These are phyloP conservation scores for Fusarium foetens DNA, from an alignment of 2,329 filamentous ascomycete genomes.

Conservation along the genomic window DNA sequence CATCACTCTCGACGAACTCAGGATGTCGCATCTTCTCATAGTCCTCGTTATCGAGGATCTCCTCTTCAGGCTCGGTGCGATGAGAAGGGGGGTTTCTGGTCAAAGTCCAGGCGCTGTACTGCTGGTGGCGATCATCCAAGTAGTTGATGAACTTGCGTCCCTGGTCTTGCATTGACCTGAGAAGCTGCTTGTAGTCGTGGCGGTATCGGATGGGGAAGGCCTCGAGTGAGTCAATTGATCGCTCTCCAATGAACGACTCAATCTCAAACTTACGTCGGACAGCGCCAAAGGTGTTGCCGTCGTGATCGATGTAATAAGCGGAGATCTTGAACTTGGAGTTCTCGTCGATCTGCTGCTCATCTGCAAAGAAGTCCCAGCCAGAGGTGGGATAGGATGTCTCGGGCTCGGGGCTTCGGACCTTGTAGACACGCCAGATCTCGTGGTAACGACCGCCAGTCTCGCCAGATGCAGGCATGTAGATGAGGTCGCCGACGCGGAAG, in stretches of 20 bases:
- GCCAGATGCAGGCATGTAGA: slow-evolving; percentile 52
- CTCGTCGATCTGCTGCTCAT: slow-evolving; percentile 46
- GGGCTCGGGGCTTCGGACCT: slow-evolving; percentile 45
- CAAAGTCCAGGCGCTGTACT: slow-evolving; percentile 56
- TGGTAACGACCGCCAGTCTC: slow-evolving; percentile 52
- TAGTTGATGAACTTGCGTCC: slow-evolving; percentile 49
- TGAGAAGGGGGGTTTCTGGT: slow-evolving; percentile 50
- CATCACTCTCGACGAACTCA: slow-evolving; percentile 55
- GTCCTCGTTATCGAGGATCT: slow-evolving; percentile 47
- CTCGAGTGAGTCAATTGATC: slow-evolving; percentile 51
- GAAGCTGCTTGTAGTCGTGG: slow-evolving; percentile 49
- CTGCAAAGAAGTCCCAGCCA: slow-evolving; percentile 51
- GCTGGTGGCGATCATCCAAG: slow-evolving; percentile 51
- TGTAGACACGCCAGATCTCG: slow-evolving; percentile 53
- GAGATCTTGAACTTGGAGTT: slow-evolving; percentile 50
- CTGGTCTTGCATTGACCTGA: slow-evolving; percentile 47
- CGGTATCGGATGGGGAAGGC: slow-evolving; percentile 54
- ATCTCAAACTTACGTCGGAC: slow-evolving; percentile 53
- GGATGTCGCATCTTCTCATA: slow-evolving; percentile 52
- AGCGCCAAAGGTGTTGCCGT: slow-evolving; percentile 52
- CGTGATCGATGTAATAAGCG: slow-evolving; percentile 56
- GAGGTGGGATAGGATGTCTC: slow-evolving; percentile 44
- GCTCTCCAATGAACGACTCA: slow-evolving; percentile 51
- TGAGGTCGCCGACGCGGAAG: slow-evolving; percentile 53
- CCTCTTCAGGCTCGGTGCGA: slow-evolving; percentile 43